Percentiles rank a stretch among this genome's conserved stretches.
These are phyloP conservation scores for Cercophora samala DNA, from an alignment of 495 filamentous ascomycete genomes.

Conservation along the genomic window DNA sequence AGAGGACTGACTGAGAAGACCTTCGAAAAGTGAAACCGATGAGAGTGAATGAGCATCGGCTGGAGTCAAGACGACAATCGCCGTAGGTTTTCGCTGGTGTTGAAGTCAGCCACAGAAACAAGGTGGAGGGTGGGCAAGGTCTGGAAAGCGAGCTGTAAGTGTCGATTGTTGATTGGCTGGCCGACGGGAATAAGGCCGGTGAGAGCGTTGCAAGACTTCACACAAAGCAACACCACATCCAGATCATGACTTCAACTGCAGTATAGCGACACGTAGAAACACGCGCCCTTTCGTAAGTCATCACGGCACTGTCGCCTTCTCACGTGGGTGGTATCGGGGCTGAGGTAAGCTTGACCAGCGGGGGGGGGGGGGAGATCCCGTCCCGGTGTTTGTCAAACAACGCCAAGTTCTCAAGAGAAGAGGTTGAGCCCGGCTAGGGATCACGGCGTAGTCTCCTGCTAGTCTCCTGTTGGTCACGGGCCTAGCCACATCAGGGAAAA, in stretches of 20 bases:
- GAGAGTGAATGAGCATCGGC: not conserved
- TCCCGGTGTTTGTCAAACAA: constrained; percentile 5
- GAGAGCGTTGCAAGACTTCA: not conserved
- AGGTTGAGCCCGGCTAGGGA: not conserved
- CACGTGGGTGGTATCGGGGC: constrained; percentile 19
- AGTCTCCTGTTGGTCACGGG: too few relatives aligned
- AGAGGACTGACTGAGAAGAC: not conserved
- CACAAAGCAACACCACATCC: too few relatives aligned
- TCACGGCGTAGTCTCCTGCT: too few relatives aligned
- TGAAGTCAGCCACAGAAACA: not conserved
- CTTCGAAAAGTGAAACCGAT: not conserved
- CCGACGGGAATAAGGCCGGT: not conserved
- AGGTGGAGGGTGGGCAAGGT: not conserved
- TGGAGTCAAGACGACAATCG: not conserved
- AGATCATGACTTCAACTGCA: not conserved
- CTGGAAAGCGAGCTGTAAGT: not conserved
- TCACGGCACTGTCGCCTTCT: constrained; percentile 25
- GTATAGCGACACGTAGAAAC: not conserved
- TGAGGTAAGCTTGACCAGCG: not conserved
- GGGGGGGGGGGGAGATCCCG: not conserved
- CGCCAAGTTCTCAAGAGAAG: constrained; percentile 11
- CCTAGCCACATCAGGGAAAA: too few relatives aligned
- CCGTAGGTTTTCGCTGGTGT: not conserved
- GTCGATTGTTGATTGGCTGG: not conserved
- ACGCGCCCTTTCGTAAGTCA: constrained; percentile 17